These are phyloP conservation scores for Kalmusia sp. DNA, from an alignment of 2,329 filamentous ascomycete genomes.

Conservation along the genomic window DNA sequence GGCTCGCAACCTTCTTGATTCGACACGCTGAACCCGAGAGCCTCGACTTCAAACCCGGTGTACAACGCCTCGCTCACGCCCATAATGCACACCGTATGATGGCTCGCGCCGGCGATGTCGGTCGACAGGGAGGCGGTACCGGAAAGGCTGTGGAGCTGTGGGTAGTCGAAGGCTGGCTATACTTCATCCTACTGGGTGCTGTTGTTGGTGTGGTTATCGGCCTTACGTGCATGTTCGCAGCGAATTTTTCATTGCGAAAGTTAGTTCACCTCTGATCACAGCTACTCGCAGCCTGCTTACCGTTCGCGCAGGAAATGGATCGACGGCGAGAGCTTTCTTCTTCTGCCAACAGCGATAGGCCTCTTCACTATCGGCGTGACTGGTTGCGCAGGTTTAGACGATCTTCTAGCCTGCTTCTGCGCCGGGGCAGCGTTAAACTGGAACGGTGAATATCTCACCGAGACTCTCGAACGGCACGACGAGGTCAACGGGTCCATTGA, in stretches of 20 bases:
- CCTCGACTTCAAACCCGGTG: constrained; percentile 29
- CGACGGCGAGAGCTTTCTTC: constrained; percentile 59
- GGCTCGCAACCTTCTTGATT: constrained; percentile 63
- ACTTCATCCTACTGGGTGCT: constrained; percentile 62
- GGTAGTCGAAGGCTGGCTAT: constrained; percentile 67
- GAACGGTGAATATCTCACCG: constrained; percentile 65
- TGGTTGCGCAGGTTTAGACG: constrained; percentile 65
- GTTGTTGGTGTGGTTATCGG: constrained; percentile 62
- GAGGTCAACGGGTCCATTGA: constrained; percentile 67
- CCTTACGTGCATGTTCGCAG: constrained; percentile 53
- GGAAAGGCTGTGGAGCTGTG: constrained; percentile 62
- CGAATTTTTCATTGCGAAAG: constrained; percentile 54
- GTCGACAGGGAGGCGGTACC: constrained; percentile 60
- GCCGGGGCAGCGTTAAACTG: constrained; percentile 68
- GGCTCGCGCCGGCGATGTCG: constrained; percentile 48
- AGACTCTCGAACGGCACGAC: constrained; percentile 64
- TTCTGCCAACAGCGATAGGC: constrained; percentile 56
- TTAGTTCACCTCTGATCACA: too few relatives aligned
- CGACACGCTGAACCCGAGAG: constrained; percentile 56
- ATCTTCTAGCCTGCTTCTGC: constrained; percentile 67
- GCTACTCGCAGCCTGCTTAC: too few relatives aligned
- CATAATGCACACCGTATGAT: constrained; percentile 13
- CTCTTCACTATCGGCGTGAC: constrained; percentile 66
- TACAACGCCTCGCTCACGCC: background rate
- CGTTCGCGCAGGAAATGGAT: too few relatives aligned